Conservation (phyloP, 2,329 filamentous ascomycete genomes). For the Neocucurbitaria cava region DNA sequence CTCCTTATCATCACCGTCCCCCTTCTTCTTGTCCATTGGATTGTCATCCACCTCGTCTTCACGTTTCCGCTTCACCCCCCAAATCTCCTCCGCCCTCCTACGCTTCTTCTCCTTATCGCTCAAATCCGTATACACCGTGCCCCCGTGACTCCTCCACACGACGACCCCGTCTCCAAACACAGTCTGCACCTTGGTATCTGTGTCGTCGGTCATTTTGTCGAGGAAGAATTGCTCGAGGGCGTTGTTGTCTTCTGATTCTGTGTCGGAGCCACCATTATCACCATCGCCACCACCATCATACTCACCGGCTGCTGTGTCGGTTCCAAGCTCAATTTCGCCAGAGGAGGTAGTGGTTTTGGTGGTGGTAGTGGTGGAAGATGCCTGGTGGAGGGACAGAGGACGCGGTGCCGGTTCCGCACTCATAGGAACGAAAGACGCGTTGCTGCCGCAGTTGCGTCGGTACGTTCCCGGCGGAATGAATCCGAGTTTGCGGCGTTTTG, state of each 20-base stretch:
- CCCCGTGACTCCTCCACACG: slow-evolving; percentile 10
- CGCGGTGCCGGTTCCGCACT: background rate
- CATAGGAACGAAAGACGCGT: background rate
- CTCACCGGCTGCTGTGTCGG: no score
- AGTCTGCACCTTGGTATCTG: slow-evolving; percentile 2
- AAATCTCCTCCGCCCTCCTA: slow-evolving; percentile 4
- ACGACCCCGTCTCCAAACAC: slow-evolving; percentile 14
- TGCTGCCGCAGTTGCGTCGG: background rate
- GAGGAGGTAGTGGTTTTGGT: no score
- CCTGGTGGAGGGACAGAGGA: no score
- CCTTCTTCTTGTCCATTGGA: no score
- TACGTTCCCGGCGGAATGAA: background rate
- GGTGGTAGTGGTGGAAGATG: no score
- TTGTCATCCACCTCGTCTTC: background rate
- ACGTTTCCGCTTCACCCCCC: background rate
- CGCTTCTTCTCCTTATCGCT: slow-evolving; percentile 9
- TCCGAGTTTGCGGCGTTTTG: background rate
- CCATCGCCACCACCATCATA: no score
- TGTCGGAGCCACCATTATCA: slow-evolving; percentile 16
- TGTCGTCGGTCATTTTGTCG: slow-evolving; percentile 15
- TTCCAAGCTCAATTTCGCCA: no score
- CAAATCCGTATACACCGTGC: slow-evolving; percentile 14
- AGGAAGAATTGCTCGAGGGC: slow-evolving; percentile 6
- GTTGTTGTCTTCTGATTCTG: slow-evolving; percentile 14
- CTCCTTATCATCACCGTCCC: background rate